phyloP scores from a whole-genome alignment of 495 filamentous ascomycete species.

The Endocarpon pusillum region DNA sequence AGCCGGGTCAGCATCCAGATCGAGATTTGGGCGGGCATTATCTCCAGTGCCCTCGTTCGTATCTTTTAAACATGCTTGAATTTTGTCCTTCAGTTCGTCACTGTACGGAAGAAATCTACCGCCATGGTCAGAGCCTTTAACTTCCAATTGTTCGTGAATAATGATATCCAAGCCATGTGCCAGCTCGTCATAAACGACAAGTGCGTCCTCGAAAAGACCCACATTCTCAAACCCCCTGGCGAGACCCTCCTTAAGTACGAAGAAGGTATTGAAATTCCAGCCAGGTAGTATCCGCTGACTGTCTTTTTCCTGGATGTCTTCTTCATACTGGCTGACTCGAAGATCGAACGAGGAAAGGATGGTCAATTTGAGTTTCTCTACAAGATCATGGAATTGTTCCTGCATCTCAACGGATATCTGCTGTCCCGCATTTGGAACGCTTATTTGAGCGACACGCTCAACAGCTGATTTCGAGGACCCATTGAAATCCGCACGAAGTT shows the following conservation, averaged over 20 bases:
- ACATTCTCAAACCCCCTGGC: slow-evolving; percentile 91
- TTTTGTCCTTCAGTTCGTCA: slow-evolving; percentile 41
- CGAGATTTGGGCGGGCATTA: slow-evolving; percentile 1
- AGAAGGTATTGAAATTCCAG: slow-evolving; percentile 99
- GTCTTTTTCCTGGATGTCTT: slow-evolving; percentile 90
- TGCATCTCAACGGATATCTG: slow-evolving; percentile 32
- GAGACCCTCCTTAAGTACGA: slow-evolving; percentile 89
- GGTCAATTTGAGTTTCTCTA: slow-evolving; percentile 68
- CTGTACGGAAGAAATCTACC: slow-evolving; percentile 50
- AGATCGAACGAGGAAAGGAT: slow-evolving; percentile 83
- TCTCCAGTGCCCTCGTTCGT: slow-evolving; percentile 6
- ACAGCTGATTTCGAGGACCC: slow-evolving; percentile 55
- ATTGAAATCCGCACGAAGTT: slow-evolving; percentile 84
- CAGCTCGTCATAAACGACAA: slow-evolving; percentile 85
- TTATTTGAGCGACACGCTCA: slow-evolving; percentile 75
- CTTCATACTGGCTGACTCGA: slow-evolving; percentile 85
- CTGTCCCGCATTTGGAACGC: slow-evolving; percentile 37
- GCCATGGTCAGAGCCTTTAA: slow-evolving; percentile 39
- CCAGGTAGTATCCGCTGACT: slow-evolving; percentile 74
- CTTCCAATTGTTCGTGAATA: slow-evolving; percentile 51
- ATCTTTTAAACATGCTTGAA: slow-evolving; percentile 12
- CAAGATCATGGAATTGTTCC: slow-evolving; percentile 67
- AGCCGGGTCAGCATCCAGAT: slow-evolving; percentile 18
- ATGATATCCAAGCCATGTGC: slow-evolving; percentile 68
- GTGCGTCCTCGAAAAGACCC: slow-evolving; percentile 84